A percentile compares a stretch with the other conserved stretches of the same genome.
Evolutionary conservation across 2,329 filamentous ascomycete genomes (phyloP).

Genomic region (Colletotrichum musae): DNA sequence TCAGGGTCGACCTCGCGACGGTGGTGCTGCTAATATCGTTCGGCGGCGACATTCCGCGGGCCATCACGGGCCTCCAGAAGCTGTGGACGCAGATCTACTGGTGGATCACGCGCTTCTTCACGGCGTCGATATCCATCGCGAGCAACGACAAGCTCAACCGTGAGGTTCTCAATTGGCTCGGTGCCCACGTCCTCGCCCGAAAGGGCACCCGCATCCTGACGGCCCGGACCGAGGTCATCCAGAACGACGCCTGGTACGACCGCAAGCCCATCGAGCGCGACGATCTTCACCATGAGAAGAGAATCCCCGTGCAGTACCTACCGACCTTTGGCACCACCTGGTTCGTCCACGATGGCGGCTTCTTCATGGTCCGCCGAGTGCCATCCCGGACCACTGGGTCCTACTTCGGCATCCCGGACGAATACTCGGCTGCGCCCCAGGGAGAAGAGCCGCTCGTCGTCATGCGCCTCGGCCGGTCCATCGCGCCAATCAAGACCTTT

Average conservation of each 20-base stretch:
- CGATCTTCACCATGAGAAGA: constrained; percentile 51
- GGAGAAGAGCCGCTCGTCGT: constrained; percentile 56
- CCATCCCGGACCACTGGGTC: constrained; percentile 38
- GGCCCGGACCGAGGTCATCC: constrained; percentile 50
- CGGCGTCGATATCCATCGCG: constrained; percentile 54
- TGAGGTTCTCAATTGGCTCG: constrained; percentile 56
- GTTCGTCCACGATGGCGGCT: constrained; percentile 50
- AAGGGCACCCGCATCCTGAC: constrained; percentile 52
- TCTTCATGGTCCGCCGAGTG: constrained; percentile 55
- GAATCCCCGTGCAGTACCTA: constrained; percentile 53
- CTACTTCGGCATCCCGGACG: constrained; percentile 45
- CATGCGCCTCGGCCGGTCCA: constrained; percentile 55
- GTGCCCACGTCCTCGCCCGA: constrained; percentile 50
- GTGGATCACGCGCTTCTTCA: constrained; percentile 54
- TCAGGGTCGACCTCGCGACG: constrained; percentile 52
- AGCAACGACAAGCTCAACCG: constrained; percentile 55
- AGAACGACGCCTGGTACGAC: constrained; percentile 51
- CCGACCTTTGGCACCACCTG: constrained; percentile 55
- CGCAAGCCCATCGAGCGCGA: constrained; percentile 46
- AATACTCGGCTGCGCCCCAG: constrained; percentile 51
- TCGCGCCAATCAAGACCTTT: constrained; percentile 49
- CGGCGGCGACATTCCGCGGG: constrained; percentile 51
- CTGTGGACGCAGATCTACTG: constrained; percentile 51
- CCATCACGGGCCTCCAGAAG: constrained; percentile 48
- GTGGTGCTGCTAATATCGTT: constrained; percentile 52